Conservation (phyloP, 176 grass and related monocot genomes). For the Pharus latifolius region DNA sequence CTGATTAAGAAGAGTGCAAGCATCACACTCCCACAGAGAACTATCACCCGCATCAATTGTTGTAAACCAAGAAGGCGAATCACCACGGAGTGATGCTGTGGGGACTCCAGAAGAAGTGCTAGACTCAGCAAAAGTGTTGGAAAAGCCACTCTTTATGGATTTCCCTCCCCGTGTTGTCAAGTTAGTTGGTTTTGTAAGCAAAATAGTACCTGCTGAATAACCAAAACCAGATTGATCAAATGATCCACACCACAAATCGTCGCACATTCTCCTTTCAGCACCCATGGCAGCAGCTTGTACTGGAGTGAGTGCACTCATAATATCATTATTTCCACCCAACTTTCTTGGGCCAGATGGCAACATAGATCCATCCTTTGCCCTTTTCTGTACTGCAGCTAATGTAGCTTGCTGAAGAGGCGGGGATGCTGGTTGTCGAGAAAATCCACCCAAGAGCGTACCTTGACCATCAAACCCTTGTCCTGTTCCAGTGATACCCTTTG, state of each 20-base stretch:
- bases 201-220: conserved; percentile 32
- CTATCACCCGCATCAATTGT: conserved; percentile 4
- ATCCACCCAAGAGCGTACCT: conserved; percentile 76
- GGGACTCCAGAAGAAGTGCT: conserved; percentile 5
- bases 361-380: conserved; percentile 58
- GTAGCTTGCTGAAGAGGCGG: conserved; percentile 61
- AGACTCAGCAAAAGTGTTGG: neutral
- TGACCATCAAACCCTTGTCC: conserved; percentile 82
- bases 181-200: conserved; percentile 20
- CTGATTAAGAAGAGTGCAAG: conserved; percentile 86
- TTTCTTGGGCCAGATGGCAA: conserved; percentile 78
- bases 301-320: conserved; percentile 86
- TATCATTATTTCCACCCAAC: conserved; percentile 69
- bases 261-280: conserved; percentile 80
- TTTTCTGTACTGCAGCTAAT: conserved; percentile 60
- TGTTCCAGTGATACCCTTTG: conserved; percentile 77
- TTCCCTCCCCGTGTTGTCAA: conserved; percentile 7
- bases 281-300: conserved; percentile 97
- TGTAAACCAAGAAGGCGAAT: conserved; percentile 33
- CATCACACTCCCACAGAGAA: conserved; percentile 61
- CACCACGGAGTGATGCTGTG: neutral
- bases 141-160: neutral
- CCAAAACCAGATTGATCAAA: conserved; percentile 28
- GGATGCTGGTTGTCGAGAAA: conserved; percentile 46
- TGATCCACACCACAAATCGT: conserved; percentile 96